Percentiles rank a stretch among this genome's conserved stretches.
Conservation (phyloP, 2,329 filamentous ascomycete genomes). For the Cordyceps fumosorosea region DNA sequence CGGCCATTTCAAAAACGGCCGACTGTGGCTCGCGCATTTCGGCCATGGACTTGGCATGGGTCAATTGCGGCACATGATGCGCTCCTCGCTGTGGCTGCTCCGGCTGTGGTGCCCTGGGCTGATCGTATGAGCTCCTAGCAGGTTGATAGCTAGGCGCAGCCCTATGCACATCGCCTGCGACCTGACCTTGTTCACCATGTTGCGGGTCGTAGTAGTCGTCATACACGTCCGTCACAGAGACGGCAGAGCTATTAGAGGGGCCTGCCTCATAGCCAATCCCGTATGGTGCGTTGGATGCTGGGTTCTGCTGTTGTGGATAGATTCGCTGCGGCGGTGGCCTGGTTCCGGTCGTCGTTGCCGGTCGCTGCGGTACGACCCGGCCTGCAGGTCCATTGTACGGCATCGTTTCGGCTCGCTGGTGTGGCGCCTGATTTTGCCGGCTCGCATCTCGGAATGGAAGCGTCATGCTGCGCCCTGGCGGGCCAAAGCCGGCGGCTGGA, state of each 20-base stretch:
- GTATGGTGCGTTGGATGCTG: constrained; percentile 16
- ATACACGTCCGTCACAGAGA: constrained; percentile 18
- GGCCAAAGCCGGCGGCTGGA: constrained; percentile 36
- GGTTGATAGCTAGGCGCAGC: constrained; percentile 17
- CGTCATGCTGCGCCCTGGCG: constrained; percentile 53
- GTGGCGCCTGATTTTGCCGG: constrained; percentile 27
- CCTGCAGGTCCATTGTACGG: constrained; percentile 41
- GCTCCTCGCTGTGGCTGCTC: constrained; percentile 42
- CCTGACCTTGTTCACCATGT: constrained; percentile 22
- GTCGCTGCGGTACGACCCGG: constrained; percentile 42
- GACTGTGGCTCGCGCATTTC: constrained; percentile 57
- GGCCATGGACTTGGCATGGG: constrained; percentile 60
- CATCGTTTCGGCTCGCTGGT: constrained; percentile 36
- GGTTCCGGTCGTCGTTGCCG: constrained; percentile 48
- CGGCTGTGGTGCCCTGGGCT: constrained; percentile 32
- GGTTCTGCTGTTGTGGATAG: background rate
- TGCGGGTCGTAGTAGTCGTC: constrained; percentile 21
- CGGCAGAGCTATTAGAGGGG: background rate
- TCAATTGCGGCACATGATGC: constrained; percentile 47
- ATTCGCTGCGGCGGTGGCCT: constrained; percentile 22
- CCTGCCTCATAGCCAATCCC: constrained; percentile 8
- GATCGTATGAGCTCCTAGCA: constrained; percentile 40
- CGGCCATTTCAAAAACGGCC: constrained; percentile 69
- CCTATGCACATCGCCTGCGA: constrained; percentile 7
- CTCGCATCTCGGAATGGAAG: constrained; percentile 47